Conservation (phyloP, 805 yeast genomes). For the Yamadazyma phyllophila region DNA sequence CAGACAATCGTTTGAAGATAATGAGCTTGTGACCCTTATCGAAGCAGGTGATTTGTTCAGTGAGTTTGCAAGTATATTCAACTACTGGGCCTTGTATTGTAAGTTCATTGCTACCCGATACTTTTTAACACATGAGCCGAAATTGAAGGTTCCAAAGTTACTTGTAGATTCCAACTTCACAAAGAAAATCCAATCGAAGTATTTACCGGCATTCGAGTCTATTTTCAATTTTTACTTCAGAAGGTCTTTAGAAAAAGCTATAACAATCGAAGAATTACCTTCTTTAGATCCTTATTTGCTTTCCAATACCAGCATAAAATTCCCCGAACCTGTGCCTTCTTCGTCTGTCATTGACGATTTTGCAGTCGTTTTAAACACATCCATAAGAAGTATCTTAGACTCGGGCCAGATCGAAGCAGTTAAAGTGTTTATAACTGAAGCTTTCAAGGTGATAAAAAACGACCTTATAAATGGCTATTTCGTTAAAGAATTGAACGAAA, state of each 20-base stretch:
- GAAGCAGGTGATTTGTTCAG: slow-evolving; percentile 63
- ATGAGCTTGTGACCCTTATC: slow-evolving; percentile 49
- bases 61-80: slow-evolving; percentile 74
- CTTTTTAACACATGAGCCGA: slow-evolving; percentile 29
- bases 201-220: slow-evolving; percentile 62
- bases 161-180: slow-evolving; percentile 54
- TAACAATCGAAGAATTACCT: slow-evolving; percentile 76
- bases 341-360: slow-evolving; percentile 87
- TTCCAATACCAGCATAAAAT: slow-evolving; percentile 12
- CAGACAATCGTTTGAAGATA: slow-evolving; percentile 22
- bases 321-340: slow-evolving; percentile 62
- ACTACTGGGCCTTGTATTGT: slow-evolving; percentile 81
- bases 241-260: slow-evolving; percentile 78
- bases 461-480: slow-evolving; percentile 59
- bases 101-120: slow-evolving; percentile 71
- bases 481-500: slow-evolving; percentile 32
- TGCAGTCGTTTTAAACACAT: slow-evolving; percentile 66
- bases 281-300: slow-evolving; percentile 35
- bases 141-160: slow-evolving; percentile 49
- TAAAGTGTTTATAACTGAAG: slow-evolving; percentile 51
- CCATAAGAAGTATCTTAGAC: slow-evolving; percentile 62
- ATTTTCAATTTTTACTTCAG: slow-evolving; percentile 66
- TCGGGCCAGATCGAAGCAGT: slow-evolving; percentile 65
- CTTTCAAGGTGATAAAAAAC: slow-evolving; percentile 58
- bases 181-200: slow-evolving; percentile 50